Evolutionary conservation across 2,329 filamentous ascomycete genomes (phyloP), one percentile per base, ranked within the genome.

Genomic region (Xylariaceae sp.): DNA sequence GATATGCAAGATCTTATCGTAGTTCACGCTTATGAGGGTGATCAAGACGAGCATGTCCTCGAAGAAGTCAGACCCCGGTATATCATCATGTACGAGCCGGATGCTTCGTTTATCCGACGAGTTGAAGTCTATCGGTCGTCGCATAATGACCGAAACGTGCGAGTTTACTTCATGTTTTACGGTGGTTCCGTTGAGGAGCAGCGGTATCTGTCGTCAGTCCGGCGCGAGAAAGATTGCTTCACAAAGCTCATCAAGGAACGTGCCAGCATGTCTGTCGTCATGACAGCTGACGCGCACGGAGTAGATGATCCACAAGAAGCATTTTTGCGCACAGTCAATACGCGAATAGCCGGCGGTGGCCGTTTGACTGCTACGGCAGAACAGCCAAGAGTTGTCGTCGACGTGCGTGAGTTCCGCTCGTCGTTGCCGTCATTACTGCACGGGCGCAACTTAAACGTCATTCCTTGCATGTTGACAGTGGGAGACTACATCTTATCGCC

Each of bases 41-140:
- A 97, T 71, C 88, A 93, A 77, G 94, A 99, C 72, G 94, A 97
- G 71, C 90, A 96, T 72, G 82, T 97, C n/a, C 82, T 99, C 1
- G 93, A 99, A 72, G 94, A 99, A 74, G 82, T 94, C 59, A 92
- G 90, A 70, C 94, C 94, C 39, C 87, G 90, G 61, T 97, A 97
- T 73, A 91, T 99, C 60, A 89, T 99, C 76, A 97, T 99, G 94
- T 99, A 97, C 74, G 94, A 97, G 72, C 93, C 94, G 0, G 92
- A 97, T 65, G 86, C 93, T 2, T 87, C 93, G 2, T 99, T 99
- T 73, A 96, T 97, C 69, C 86, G 94, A 11, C 83, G 93, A 44
- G 88, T 99, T 17, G 94, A 99, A 72, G 92, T 97, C 1, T 99
- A 97, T 75, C 87, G 94, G 45, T 96, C 92, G 55, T 97, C 92